phyloP scores from a whole-genome alignment of 768 basidiomycete species.

The Pluteus cervinus region DNA sequence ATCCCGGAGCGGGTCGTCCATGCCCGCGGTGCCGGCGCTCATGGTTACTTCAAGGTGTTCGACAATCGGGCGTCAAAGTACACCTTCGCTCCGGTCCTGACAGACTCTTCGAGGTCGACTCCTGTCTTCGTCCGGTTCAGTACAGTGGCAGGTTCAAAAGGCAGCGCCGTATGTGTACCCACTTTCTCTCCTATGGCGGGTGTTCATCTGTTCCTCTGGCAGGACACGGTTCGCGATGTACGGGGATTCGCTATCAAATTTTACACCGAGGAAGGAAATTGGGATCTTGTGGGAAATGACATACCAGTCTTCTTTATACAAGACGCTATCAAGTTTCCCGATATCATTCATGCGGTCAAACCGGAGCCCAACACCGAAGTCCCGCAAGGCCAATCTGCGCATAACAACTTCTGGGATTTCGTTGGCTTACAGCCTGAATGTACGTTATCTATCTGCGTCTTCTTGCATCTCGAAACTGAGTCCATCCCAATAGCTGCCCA shows the following conservation, averaged over 20 bases:
- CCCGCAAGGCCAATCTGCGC: conserved; percentile 60
- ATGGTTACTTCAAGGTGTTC: conserved; percentile 75
- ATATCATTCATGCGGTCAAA: conserved; percentile 79
- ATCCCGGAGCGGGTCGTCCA: conserved; percentile 81
- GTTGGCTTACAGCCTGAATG: conserved; percentile 65
- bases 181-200: neutral
- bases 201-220: conserved; percentile 1
- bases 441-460: conserved; percentile 15
- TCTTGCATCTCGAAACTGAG: neutral
- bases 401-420: conserved; percentile 90
- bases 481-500: conserved; percentile 42
- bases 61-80: conserved; percentile 66
- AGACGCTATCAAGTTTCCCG: conserved; percentile 80
- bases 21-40: conserved; percentile 72
- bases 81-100: conserved; percentile 65
- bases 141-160: conserved; percentile 76
- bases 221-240: conserved; percentile 79
- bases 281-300: conserved; percentile 84
- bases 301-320: conserved; percentile 82
- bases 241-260: conserved; percentile 83
- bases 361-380: conserved; percentile 84
- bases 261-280: conserved; percentile 81
- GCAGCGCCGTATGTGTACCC: conserved; percentile 65
- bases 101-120: conserved; percentile 65
- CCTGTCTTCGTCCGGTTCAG: conserved; percentile 81